Evolutionary conservation across 805 yeast genomes (phyloP).

Genomic region (Brettanomyces sp.): DNA sequence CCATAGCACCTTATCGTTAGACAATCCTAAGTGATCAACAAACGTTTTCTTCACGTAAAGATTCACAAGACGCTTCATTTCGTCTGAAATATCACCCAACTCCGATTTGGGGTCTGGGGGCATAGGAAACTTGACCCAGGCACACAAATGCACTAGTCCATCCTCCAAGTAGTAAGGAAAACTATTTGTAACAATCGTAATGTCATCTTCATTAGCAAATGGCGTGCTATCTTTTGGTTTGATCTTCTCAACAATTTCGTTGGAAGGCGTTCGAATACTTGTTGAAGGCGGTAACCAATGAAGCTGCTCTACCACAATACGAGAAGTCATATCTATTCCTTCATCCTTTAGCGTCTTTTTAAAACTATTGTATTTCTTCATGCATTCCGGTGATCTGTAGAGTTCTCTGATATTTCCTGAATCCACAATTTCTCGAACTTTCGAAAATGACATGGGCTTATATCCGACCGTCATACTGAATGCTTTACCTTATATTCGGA

Average conservation of each 20-base stretch:
- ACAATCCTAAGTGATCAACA: slow-evolving; percentile 31
- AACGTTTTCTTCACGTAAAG: slow-evolving; percentile 40
- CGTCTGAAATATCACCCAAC: slow-evolving; percentile 41
- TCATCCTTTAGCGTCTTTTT: slow-evolving; percentile 29
- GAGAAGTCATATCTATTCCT: slow-evolving; percentile 36
- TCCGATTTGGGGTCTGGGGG: slow-evolving; percentile 39
- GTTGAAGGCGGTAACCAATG: slow-evolving; percentile 36
- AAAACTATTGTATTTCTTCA: slow-evolving; percentile 36
- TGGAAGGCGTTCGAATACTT: slow-evolving; percentile 1
- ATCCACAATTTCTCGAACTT: slow-evolving; percentile 28
- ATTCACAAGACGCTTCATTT: slow-evolving; percentile 33
- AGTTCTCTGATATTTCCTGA: slow-evolving; percentile 36
- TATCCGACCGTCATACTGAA: slow-evolving; percentile 10
- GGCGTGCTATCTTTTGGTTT: slow-evolving; percentile 28
- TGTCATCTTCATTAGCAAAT: slow-evolving; percentile 32
- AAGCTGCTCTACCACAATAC: slow-evolving; percentile 37
- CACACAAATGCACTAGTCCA: slow-evolving; percentile 46
- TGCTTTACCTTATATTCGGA: too few relatives aligned
- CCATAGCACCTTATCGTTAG: slow-evolving; percentile 42
- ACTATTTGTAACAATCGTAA: slow-evolving; percentile 43
- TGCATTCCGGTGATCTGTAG: slow-evolving; percentile 36
- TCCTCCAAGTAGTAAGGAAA: slow-evolving; percentile 57
- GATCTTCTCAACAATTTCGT: slow-evolving; percentile 9
- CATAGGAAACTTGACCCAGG: slow-evolving; percentile 58
- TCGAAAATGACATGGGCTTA: slow-evolving; percentile 38